Conservation (phyloP, 495 filamentous ascomycete species). For the Filosporella fistucella region DNA sequence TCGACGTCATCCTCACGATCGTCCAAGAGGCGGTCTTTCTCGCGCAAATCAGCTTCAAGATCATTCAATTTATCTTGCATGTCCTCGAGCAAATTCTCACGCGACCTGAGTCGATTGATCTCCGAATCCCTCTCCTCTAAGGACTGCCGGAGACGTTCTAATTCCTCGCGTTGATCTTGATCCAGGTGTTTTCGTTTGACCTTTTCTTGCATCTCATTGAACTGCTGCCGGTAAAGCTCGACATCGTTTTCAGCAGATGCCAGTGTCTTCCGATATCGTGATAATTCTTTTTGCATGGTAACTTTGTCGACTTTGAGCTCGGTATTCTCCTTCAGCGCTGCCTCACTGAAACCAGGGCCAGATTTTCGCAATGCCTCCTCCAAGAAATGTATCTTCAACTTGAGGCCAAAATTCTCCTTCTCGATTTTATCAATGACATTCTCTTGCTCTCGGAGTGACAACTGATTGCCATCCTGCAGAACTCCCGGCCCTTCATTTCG, state of each 20-base stretch:
- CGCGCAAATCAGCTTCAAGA: constrained; percentile 58
- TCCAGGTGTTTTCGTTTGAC: constrained; percentile 69
- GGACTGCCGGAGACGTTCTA: constrained; percentile 47
- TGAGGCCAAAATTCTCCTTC: constrained; percentile 81
- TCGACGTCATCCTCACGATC: constrained; percentile 64
- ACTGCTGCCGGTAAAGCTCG: constrained; percentile 70
- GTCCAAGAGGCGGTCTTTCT: constrained; percentile 60
- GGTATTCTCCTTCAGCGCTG: constrained; percentile 87
- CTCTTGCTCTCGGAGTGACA: constrained; percentile 91
- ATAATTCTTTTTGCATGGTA: constrained; percentile 81
- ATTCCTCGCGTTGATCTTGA: constrained; percentile 52
- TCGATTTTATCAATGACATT: constrained; percentile 92
- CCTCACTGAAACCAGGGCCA: constrained; percentile 82
- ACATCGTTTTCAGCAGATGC: constrained; percentile 72
- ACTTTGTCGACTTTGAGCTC: constrained; percentile 88
- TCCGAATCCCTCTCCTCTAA: constrained; percentile 45
- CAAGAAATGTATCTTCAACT: constrained; percentile 77
- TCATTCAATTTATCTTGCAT: constrained; percentile 65
- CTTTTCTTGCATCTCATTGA: constrained; percentile 75
- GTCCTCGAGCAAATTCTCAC: constrained; percentile 52
- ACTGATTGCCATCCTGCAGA: constrained; percentile 75
- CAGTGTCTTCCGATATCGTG: constrained; percentile 75
- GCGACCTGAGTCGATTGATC: constrained; percentile 40
- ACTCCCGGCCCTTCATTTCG: constrained; percentile 53
- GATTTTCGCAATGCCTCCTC: constrained; percentile 75